These are phyloP conservation scores for Penicillium robsamsonii DNA, from an alignment of 495 filamentous ascomycete species.

Conservation along the genomic window DNA sequence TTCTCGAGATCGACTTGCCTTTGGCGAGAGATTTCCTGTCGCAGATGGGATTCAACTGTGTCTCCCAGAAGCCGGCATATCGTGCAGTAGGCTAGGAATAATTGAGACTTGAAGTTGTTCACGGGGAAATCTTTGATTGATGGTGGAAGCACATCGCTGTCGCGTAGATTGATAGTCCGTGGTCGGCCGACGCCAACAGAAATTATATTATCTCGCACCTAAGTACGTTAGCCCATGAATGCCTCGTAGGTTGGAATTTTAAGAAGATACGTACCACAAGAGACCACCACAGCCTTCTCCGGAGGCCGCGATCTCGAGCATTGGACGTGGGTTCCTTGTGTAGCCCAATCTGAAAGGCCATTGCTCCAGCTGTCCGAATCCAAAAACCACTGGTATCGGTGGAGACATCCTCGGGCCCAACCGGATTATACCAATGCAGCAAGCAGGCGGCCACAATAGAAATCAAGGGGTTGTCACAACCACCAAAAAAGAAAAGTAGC, in stretches of 20 bases:
- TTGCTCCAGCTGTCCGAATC: constrained; percentile 32
- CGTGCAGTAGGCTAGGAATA: constrained; percentile 30
- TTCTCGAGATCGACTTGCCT: constrained; percentile 28
- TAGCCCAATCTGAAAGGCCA: constrained; percentile 33
- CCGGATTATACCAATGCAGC: constrained; percentile 32
- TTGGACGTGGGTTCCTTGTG: constrained; percentile 29
- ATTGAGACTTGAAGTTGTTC: constrained; percentile 25
- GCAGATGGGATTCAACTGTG: constrained; percentile 28
- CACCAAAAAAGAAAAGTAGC: constrained; percentile 31
- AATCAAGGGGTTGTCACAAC: constrained; percentile 26
- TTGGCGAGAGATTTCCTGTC: constrained; percentile 28
- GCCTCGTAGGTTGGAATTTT: too few relatives aligned
- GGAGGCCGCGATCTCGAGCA: constrained; percentile 26
- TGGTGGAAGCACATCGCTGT: constrained; percentile 32
- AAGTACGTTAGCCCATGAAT: background rate
- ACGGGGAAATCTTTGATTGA: constrained; percentile 29
- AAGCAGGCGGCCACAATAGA: constrained; percentile 33
- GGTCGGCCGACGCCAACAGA: constrained; percentile 32
- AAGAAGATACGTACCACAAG: constrained; percentile 22
- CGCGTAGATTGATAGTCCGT: constrained; percentile 29
- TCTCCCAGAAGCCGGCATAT: constrained; percentile 30
- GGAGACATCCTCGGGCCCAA: constrained; percentile 31
- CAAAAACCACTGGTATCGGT: constrained; percentile 34
- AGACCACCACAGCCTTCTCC: constrained; percentile 32
- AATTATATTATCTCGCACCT: constrained; percentile 34